A percentile compares a stretch with the other conserved stretches of the same genome.
Evolutionary conservation across 2,329 filamentous ascomycete genomes (phyloP).

Genomic region (Trichoderma guizhouense): DNA sequence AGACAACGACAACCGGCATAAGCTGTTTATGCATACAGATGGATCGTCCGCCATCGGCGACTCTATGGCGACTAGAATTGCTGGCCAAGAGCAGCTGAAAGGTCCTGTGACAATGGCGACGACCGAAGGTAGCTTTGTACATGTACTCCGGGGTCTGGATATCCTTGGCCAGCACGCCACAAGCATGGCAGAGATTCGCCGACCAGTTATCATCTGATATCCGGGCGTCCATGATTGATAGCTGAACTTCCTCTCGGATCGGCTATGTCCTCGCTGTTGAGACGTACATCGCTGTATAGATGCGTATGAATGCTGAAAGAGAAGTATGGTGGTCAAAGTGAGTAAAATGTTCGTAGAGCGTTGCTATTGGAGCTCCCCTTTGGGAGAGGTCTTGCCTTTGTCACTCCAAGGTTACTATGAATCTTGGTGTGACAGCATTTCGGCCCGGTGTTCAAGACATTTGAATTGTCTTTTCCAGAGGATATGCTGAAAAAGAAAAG

Average conservation of each 20-base stretch:
- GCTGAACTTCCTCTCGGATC: not conserved
- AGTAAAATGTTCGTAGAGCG: not conserved
- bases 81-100: not conserved
- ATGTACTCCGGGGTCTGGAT: conserved; percentile 9
- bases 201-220: not conserved
- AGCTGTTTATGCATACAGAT: not conserved
- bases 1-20: conserved; percentile 1
- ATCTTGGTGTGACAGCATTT: not conserved
- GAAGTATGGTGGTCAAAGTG: not conserved
- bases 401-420: not conserved
- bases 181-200: not conserved
- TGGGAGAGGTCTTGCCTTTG: not conserved
- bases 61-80: not conserved
- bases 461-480: not conserved
- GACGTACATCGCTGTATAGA: not conserved
- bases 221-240: not conserved
- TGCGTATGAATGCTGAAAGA: not conserved
- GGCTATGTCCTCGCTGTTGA: not conserved
- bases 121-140: not conserved
- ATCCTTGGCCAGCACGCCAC: not conserved
- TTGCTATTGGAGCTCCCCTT: not conserved
- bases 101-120: not conserved
- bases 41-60: not conserved
- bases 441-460: not conserved
- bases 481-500: not conserved